phyloP scores from a whole-genome alignment of 345 rosid genomes.

The Hypericum androsaemum region DNA sequence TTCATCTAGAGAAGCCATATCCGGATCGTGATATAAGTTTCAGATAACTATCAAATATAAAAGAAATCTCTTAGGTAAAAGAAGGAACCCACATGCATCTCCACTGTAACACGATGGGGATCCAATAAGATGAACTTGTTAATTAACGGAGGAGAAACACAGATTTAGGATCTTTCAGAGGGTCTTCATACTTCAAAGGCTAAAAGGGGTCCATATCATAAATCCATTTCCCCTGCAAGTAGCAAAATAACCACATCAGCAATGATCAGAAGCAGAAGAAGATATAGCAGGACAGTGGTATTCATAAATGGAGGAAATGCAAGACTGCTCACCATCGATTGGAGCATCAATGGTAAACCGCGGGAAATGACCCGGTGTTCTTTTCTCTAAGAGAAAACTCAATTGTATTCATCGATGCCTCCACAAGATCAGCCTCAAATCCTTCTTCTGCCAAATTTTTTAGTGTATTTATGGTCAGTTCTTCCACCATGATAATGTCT shows the following conservation, averaged over 20 bases:
- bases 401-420: conserved; percentile 97
- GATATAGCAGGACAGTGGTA: background rate
- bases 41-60: conserved; percentile 7
- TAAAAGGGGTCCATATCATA: conserved; percentile 96
- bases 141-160: conserved; percentile 82
- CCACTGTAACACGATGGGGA: conserved; percentile 76
- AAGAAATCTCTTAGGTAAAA: conserved; percentile 7
- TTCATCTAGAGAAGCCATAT: conserved; percentile 76
- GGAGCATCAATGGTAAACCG: conserved; percentile 91
- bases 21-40: conserved; percentile 66
- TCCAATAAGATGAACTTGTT: conserved; percentile 76
- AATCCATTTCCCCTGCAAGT: conserved; percentile 89
- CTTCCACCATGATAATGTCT: conserved; percentile 68
- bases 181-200: conserved; percentile 85
- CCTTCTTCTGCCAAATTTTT: conserved; percentile 76
- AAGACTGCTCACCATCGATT: conserved; percentile 48
- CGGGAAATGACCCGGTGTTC: conserved; percentile 96
- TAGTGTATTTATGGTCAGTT: conserved; percentile 57
- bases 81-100: conserved; percentile 64
- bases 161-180: conserved; percentile 61
- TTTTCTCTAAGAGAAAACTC: conserved; percentile 96
- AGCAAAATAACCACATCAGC: conserved; percentile 13
- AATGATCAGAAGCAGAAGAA: too few relatives aligned
- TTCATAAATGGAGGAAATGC: background rate
- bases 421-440: conserved; percentile 78